Evolutionary conservation across 805 yeast genomes (phyloP), one percentile per base, ranked within the genome.

Genomic region (Saccharomycopsis vini): DNA sequence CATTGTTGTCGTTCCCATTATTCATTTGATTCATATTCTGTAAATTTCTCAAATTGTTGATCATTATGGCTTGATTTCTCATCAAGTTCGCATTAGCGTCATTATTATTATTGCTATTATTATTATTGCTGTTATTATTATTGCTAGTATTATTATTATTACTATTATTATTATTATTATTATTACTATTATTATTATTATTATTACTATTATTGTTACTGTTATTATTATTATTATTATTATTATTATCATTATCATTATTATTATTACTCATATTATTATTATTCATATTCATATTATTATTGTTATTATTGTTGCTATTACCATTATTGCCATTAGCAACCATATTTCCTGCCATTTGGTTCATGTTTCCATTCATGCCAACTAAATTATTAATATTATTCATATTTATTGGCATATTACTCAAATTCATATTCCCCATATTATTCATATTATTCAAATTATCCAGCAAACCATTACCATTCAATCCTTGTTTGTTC

Each of bases 401-500:
- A 21, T n/a, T 37, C 32, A 35, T 10, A 31, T 31, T 16, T 9
- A n/a, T n/a, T n/a, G n/a, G n/a, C n/a, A n/a, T n/a, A n/a, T n/a
- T n/a, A n/a, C n/a, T n/a, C n/a, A n/a, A n/a, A n/a, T n/a, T n/a
- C n/a, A n/a, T n/a, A n/a, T n/a, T n/a, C n/a, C 19, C 35, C 35
- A 32, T 32, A 32, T 7, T 7, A 32, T 16, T 16, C 19, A 32
- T n/a, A n/a, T n/a, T 16, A n/a, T n/a, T n/a, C 35, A n/a, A 16
- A 32, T 16, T 16, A n/a, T 32, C 35, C 9, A 16, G n/a, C n/a
- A 26, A 26, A 7, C 29, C 29, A 26, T 26, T 26, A 24, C 35
- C 40, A n/a, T 35, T 36, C 29, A 26, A 9, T 26, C 29, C 29
- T 23, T 36, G 35, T 20, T 42, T 36, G 32, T 40, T 35, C 24